Conservation (phyloP, 441 rosid genomes). For the Pelargonium citronellum region DNA sequence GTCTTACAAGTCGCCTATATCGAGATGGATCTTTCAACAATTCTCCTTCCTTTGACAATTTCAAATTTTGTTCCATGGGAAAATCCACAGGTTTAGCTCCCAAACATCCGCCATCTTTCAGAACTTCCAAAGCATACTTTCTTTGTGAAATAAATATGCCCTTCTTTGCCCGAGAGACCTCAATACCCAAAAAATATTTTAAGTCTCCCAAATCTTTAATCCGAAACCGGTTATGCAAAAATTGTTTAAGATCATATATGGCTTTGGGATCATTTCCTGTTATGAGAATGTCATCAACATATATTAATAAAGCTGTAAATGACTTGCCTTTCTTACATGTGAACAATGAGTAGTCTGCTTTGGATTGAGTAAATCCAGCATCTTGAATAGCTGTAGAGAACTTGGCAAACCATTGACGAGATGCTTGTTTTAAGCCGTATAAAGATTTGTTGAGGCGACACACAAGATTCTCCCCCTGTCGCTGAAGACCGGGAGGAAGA, state of each 20-base stretch:
- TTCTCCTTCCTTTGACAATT: background rate
- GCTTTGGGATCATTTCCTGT: background rate
- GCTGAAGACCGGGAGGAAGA: background rate
- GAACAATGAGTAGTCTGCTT: background rate
- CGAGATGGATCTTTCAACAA: background rate
- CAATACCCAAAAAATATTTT: background rate
- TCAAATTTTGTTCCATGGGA: background rate
- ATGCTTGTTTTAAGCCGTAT: background rate
- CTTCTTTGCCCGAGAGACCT: background rate
- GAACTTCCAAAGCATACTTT: background rate
- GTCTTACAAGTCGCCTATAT: background rate
- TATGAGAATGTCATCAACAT: constrained; percentile 5
- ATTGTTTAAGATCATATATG: background rate
- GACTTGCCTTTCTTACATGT: no score
- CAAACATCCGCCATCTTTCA: background rate
- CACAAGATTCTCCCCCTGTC: background rate
- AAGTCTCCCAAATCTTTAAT: background rate
- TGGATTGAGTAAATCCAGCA: background rate
- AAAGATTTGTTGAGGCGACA: background rate
- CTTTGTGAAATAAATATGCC: background rate
- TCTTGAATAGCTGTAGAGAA: background rate
- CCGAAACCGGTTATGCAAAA: background rate
- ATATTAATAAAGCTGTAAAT: background rate
- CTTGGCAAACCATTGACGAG: background rate
- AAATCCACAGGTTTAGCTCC: background rate